Percentiles rank a stretch among this genome's conserved stretches.
Conservation (phyloP, 805 yeast genomes). For the Ascoidea tarda region DNA sequence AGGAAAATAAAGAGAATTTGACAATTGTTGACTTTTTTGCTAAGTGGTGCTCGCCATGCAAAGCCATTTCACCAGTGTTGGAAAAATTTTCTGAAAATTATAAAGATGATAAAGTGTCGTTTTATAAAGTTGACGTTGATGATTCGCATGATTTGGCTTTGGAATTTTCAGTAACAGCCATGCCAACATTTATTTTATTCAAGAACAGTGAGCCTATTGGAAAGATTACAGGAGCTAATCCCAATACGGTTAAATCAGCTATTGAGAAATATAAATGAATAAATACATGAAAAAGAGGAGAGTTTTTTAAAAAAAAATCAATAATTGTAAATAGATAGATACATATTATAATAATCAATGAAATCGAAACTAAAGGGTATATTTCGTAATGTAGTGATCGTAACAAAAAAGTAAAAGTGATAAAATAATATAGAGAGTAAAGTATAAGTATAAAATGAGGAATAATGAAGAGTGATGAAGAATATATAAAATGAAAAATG, state of each 20-base stretch:
- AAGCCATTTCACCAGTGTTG: constrained; percentile 88
- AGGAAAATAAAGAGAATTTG: not conserved
- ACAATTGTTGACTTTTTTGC: constrained; percentile 71
- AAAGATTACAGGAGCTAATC: constrained; percentile 47
- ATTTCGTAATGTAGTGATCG: too few relatives aligned
- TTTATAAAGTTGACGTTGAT: constrained; percentile 60
- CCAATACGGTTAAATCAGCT: not conserved
- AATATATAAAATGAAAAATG: too few relatives aligned
- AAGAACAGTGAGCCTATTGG: constrained; percentile 44
- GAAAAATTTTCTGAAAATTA: constrained; percentile 33
- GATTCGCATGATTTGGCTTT: constrained; percentile 41
- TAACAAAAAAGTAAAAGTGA: too few relatives aligned
- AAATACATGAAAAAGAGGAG: too few relatives aligned
- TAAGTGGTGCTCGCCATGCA: constrained; percentile 99
- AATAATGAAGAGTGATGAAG: too few relatives aligned
- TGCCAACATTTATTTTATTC: constrained; percentile 62
- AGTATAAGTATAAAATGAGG: too few relatives aligned
- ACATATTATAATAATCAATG: too few relatives aligned
- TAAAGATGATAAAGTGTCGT: constrained; percentile 25
- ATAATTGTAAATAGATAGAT: too few relatives aligned
- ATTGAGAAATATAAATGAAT: not conserved
- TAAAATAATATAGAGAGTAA: too few relatives aligned
- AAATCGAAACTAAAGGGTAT: too few relatives aligned
- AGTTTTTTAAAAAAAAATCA: too few relatives aligned
- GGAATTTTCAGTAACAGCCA: constrained; percentile 50